Evolutionary conservation across 108 stramenopile genomes (phyloP).

Genomic region (Schizochytrium sp.): DNA sequence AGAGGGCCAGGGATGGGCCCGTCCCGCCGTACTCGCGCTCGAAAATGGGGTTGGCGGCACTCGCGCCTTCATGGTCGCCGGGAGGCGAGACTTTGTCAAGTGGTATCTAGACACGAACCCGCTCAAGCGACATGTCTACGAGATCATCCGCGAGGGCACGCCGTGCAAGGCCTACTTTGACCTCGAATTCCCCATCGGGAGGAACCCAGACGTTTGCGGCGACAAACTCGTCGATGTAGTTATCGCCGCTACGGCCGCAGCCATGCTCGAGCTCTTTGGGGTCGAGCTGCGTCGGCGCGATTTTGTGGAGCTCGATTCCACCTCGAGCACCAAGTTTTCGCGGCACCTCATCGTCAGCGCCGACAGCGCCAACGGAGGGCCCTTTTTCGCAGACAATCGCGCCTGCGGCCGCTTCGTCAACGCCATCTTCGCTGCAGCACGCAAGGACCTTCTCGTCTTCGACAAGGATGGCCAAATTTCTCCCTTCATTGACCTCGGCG

Average conservation of each 20-base stretch:
- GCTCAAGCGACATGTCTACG: slow-evolving; percentile 42
- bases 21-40: not conserved
- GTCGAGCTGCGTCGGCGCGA: not conserved
- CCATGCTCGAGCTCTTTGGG: slow-evolving; percentile 18
- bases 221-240: not conserved
- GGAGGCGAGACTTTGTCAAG: not conserved
- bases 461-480: not conserved
- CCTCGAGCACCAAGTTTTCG: slow-evolving; percentile 43
- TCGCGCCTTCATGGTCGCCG: not conserved
- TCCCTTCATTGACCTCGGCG: slow-evolving; percentile 22
- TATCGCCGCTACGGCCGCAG: slow-evolving; percentile 22
- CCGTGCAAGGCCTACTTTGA: slow-evolving; percentile 58
- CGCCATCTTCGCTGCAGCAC: not conserved
- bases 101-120: not conserved
- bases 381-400: slow-evolving; percentile 10
- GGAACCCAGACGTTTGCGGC: slow-evolving; percentile 39
- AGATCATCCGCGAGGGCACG: slow-evolving; percentile 44
- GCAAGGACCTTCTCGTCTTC: not conserved
- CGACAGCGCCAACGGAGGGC: not conserved
- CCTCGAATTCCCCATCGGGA: slow-evolving; percentile 35
- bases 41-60: not conserved
- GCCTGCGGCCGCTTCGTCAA: slow-evolving; percentile 2
- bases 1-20: not conserved
- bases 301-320: slow-evolving; percentile 48
- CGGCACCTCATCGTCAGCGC: slow-evolving; percentile 38